These are phyloP conservation scores for Penicillium arizonense DNA, from an alignment of 495 filamentous ascomycete genomes.

Conservation along the genomic window DNA sequence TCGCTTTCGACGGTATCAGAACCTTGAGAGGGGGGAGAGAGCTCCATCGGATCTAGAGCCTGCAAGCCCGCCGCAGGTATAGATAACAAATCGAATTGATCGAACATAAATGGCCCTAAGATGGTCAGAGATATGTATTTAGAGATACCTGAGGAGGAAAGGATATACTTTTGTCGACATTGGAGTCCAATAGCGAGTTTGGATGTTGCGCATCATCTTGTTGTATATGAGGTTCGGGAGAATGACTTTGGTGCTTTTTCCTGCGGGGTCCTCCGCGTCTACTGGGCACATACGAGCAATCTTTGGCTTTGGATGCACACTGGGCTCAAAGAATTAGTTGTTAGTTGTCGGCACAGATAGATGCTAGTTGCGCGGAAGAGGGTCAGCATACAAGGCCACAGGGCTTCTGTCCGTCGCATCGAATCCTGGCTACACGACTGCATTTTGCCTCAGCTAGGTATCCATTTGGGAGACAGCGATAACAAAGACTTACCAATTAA, in stretches of 20 bases:
- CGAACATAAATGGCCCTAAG: conserved; percentile 27
- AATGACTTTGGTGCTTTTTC: conserved; percentile 33
- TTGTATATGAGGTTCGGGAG: conserved; percentile 18
- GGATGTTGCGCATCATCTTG: conserved; percentile 22
- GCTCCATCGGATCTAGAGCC: no score
- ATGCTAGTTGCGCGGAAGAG: background rate
- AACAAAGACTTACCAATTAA: conserved; percentile 50
- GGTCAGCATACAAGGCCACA: conserved; percentile 51
- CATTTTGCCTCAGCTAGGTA: background rate
- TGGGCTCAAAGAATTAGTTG: conserved; percentile 14
- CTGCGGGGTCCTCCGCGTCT: conserved; percentile 54
- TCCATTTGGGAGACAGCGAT: background rate
- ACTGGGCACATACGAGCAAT: conserved; percentile 56
- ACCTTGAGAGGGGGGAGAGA: conserved; percentile 14
- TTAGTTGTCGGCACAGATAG: background rate
- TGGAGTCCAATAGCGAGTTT: conserved; percentile 15
- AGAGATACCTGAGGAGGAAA: background rate
- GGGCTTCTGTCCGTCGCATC: conserved; percentile 55
- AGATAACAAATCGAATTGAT: conserved; percentile 28
- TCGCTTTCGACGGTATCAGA: conserved; percentile 26
- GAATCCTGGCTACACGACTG: conserved; percentile 56
- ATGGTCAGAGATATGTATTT: conserved; percentile 7
- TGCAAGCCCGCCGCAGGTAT: no score
- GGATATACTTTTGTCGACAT: conserved; percentile 35
- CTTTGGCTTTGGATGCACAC: conserved; percentile 51